Conservation (phyloP, 1,284 basidiomycete genomes). For the Ustilago crameri region DNA sequence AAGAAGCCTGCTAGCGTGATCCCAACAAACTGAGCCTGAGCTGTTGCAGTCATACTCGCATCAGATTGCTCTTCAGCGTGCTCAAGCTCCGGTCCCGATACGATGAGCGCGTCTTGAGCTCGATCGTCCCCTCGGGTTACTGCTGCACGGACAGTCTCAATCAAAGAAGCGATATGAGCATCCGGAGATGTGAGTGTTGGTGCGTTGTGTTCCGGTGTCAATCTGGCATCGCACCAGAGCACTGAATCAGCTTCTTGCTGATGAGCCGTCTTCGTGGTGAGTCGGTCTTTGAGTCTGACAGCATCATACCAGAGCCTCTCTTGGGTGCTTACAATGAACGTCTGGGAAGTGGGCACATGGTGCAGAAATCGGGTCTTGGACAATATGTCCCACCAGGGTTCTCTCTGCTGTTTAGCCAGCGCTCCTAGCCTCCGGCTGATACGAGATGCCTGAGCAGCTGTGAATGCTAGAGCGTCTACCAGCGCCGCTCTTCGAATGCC, state of each 20-base stretch:
- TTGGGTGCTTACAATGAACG: conserved; percentile 17
- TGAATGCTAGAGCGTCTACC: conserved; percentile 19
- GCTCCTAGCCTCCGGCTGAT: conserved; percentile 6
- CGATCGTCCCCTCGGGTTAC: background rate
- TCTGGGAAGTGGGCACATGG: conserved; percentile 22
- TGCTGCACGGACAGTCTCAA: conserved; percentile 1
- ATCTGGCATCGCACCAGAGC: conserved; percentile 20
- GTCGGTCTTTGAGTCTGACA: background rate
- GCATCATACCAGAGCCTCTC: conserved; percentile 18
- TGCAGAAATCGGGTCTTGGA: conserved; percentile 10
- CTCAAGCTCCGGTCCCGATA: background rate
- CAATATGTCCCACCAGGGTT: background rate
- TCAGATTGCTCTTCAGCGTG: background rate
- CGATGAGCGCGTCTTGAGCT: conserved; percentile 11
- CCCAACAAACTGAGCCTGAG: conserved; percentile 15
- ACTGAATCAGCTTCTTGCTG: background rate
- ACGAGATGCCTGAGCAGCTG: conserved; percentile 12
- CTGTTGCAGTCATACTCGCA: background rate
- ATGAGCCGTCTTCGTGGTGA: background rate
- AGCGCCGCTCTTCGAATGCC: conserved; percentile 33
- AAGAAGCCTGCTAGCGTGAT: conserved; percentile 32
- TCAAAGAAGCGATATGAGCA: conserved; percentile 6
- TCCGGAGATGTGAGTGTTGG: conserved; percentile 13
- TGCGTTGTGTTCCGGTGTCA: conserved; percentile 1
- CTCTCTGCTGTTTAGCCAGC: background rate